Evolutionary conservation across 192 early-diverging fungal species (phyloP).

Genomic region (Mortierella hygrophila): DNA sequence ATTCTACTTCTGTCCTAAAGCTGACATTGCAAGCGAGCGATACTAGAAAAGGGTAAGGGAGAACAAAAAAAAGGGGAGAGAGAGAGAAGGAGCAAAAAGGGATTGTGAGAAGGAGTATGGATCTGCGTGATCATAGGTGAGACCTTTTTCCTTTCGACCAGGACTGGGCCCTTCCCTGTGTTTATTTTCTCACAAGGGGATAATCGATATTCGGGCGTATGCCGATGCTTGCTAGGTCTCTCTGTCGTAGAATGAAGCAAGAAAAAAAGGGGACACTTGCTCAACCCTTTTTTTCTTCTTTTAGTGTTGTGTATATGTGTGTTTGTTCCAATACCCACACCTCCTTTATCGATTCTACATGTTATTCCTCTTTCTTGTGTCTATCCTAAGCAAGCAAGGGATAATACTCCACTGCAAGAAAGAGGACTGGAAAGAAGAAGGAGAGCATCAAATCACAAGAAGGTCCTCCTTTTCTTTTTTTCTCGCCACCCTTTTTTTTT

Average conservation of each 20-base stretch:
- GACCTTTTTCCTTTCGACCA: not conserved
- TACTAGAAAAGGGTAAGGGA: not conserved
- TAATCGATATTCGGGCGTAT: not conserved
- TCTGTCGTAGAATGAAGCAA: too few species aligned
- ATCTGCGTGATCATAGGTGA: not conserved
- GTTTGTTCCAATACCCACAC: not conserved
- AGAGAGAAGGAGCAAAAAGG: not conserved
- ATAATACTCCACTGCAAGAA: not conserved
- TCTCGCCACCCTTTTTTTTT: not conserved
- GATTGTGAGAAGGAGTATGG: not conserved
- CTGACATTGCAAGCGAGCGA: not conserved
- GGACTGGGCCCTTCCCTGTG: not conserved
- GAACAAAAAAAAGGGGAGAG: too few species aligned
- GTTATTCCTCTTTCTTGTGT: not conserved
- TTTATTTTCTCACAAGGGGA: slow-evolving; percentile 4
- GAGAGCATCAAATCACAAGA: not conserved
- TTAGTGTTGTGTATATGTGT: not conserved
- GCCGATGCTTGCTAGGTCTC: too few species aligned
- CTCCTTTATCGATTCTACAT: slow-evolving; percentile 1
- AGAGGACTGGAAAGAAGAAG: not conserved
- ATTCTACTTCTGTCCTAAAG: not conserved
- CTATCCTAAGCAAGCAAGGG: not conserved
- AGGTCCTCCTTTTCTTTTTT: too few species aligned
- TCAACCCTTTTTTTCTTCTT: not conserved
- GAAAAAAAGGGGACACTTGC: not conserved